Evolutionary conservation across 306 rosid species (phyloP).

Genomic region (Fagus crenata): DNA sequence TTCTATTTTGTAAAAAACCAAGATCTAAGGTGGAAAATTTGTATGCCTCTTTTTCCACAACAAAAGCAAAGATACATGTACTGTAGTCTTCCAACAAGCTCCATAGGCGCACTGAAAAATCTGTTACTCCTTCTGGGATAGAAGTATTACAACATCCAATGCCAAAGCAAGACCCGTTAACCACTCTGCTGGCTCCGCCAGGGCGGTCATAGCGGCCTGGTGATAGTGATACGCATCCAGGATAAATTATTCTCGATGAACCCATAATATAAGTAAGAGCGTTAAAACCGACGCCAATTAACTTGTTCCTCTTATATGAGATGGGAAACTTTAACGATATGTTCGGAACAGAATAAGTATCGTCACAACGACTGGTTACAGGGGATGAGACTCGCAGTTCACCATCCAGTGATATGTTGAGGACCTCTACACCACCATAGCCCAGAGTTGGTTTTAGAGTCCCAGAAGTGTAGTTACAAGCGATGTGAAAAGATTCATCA

Average conservation of each 20-base stretch:
- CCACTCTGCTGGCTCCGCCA: not conserved
- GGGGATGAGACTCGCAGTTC: constrained; percentile 26
- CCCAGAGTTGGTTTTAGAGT: not conserved
- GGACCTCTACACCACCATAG: not conserved
- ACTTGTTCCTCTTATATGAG: constrained; percentile 30
- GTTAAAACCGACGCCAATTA: constrained; percentile 39
- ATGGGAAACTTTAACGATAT: not conserved
- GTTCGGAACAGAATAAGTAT: not conserved
- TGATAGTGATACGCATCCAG: constrained; percentile 36
- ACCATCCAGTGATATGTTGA: constrained; percentile 32
- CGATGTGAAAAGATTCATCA: constrained; percentile 24
- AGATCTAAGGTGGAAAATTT: not conserved
- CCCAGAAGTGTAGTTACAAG: constrained; percentile 3
- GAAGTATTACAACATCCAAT: constrained; percentile 42
- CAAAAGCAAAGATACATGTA: too few relatives aligned
- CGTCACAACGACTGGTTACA: constrained; percentile 12
- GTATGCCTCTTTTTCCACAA: too few relatives aligned
- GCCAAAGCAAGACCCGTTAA: constrained; percentile 32
- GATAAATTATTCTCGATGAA: not conserved
- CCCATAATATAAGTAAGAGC: not conserved
- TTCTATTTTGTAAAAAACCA: not conserved
- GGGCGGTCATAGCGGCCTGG: too few relatives aligned
- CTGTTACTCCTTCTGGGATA: constrained; percentile 12
- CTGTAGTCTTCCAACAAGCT: accelerated
- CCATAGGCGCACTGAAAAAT: accelerated